phyloP scores from a whole-genome alignment of 1,284 basidiomycete species.

The Trichosporon coremiiforme region DNA sequence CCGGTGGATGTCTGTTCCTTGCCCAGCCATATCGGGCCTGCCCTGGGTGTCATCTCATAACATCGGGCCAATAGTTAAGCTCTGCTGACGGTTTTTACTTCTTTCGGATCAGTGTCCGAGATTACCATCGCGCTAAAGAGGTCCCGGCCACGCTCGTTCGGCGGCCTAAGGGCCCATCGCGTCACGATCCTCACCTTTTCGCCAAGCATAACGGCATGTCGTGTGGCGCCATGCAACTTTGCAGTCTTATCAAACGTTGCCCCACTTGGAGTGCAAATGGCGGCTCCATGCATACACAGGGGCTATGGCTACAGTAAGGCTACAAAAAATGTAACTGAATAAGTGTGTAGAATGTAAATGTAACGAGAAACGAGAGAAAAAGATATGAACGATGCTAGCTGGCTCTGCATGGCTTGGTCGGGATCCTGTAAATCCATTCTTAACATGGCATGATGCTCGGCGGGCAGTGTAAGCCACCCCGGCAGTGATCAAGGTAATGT shows the following conservation, averaged over 20 bases:
- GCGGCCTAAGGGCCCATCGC: not conserved
- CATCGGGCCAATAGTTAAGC: not conserved
- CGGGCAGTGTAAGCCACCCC: slow-evolving; percentile 10
- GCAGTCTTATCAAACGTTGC: not conserved
- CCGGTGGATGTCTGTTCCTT: slow-evolving; percentile 11
- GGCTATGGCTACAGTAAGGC: slow-evolving; percentile 19
- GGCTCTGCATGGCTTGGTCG: slow-evolving; percentile 5
- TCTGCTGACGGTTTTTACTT: slow-evolving; percentile 8
- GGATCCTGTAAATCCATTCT: slow-evolving; percentile 1
- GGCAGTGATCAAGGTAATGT: not conserved
- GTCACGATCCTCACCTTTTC: not conserved
- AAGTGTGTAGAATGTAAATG: slow-evolving; percentile 5
- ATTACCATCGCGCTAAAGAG: not conserved
- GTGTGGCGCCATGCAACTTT: slow-evolving; percentile 9
- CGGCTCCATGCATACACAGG: slow-evolving; percentile 19
- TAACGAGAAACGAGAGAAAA: not conserved
- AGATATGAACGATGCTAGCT: slow-evolving; percentile 2
- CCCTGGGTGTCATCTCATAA: not conserved
- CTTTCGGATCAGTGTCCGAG: not conserved
- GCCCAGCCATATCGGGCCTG: not conserved
- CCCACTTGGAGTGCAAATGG: slow-evolving; percentile 15
- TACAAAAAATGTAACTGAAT: slow-evolving; percentile 19
- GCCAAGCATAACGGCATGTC: slow-evolving; percentile 1
- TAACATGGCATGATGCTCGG: slow-evolving; percentile 9
- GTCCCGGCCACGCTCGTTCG: not conserved